Base-by-base conservation (phyloP, 345 rosid species). In the Camelina laxa region DNA sequence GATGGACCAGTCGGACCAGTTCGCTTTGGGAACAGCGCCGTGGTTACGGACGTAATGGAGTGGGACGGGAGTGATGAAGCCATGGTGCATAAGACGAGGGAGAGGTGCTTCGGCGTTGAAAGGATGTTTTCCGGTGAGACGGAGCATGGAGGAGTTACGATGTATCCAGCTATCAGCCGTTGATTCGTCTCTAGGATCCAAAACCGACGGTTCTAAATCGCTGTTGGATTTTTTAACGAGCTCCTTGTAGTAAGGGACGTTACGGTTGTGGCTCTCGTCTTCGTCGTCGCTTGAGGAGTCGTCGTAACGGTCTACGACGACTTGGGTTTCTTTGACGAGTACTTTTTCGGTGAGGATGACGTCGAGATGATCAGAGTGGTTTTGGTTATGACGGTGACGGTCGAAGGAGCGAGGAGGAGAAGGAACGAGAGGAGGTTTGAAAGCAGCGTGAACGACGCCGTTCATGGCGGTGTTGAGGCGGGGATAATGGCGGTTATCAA, bases 21-120 rank as follows among this genome's bases (percentile, higher is more conserved):
- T 55, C 8, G 81, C 85, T 73, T 72, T 86, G 0, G 99, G 99
- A 30, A 92, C 97, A 0, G 86, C 9, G 3, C 97, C 97, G 68
- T 90, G 99, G 84, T 95, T 95, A 11, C 97, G 93, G 44, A 95
- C 97, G 81, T 90, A 95, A 72, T 95, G 97, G 75, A 95, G 96
- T 1, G 97, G 93, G 5, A 85, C 92, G 2, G 97, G 97, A 38
- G 99, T 91, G 70, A 95, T 90, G 85, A 95, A 95, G 2, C 99
- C 97, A 70, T 92, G 96, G 79, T 88, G 92, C 97, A 92, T 90
- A 58, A 95, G 97, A 38, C 90, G 84, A 74, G 75, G 72, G 27
- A 95, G 65, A 4, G 97, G 97, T 0, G 99, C 68, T 65, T 92
- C 99, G 1, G 87, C 82, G 88, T 95, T 95, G 82, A 90, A 95